Conservation (phyloP, 2,329 filamentous ascomycete species). For the Elsinoe perseae region DNA sequence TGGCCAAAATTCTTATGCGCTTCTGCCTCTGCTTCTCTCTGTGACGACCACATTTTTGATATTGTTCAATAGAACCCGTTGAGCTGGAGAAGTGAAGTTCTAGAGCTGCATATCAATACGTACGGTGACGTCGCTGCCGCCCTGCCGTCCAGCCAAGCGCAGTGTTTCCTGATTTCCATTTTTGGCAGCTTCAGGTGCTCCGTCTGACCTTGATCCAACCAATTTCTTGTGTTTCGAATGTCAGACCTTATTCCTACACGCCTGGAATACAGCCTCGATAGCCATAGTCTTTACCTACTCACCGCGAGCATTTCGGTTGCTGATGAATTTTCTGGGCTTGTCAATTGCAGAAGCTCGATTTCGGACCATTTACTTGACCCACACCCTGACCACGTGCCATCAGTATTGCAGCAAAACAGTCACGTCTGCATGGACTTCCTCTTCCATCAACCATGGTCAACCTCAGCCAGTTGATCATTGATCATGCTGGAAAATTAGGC, state of each 20-base stretch:
- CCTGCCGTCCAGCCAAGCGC: background rate
- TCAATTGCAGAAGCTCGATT: background rate
- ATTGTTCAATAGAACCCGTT: background rate
- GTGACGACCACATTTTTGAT: conserved; percentile 25
- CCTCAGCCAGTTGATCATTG: background rate
- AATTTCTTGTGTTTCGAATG: background rate
- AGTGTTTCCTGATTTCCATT: conserved; percentile 10
- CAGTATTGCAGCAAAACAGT: background rate
- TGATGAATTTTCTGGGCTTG: background rate
- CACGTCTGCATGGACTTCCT: background rate
- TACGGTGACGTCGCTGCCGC: conserved; percentile 2
- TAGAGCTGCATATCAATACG: conserved; percentile 19
- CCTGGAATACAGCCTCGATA: too few relatives aligned
- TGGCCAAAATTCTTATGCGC: conserved; percentile 60
- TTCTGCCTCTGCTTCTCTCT: conserved; percentile 48
- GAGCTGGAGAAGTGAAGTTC: conserved; percentile 13
- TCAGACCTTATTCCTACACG: background rate
- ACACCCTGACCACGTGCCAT: too few relatives aligned
- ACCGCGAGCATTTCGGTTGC: background rate
- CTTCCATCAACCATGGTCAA: conserved; percentile 18
- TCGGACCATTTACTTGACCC: background rate
- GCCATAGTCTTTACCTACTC: too few relatives aligned
- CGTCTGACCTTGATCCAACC: background rate
- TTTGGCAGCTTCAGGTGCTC: background rate
- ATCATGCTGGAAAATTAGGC: conserved; percentile 5